Evolutionary conservation across 2,329 filamentous ascomycete species (phyloP), one percentile per base, ranked within the genome.

Genomic region (Alternaria infectoria): DNA sequence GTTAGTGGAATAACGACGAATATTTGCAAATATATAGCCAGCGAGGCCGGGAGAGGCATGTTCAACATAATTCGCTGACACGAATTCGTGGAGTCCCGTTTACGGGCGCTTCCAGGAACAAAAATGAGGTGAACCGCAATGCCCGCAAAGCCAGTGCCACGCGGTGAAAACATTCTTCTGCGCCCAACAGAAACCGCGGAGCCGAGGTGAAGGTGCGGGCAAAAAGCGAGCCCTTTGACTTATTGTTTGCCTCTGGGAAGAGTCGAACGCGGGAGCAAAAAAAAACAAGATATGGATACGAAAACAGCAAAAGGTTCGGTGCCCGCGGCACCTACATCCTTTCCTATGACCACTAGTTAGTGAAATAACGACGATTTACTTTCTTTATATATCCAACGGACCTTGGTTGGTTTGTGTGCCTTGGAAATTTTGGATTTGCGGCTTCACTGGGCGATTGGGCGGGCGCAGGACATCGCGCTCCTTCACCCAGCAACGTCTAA

Each of bases 251-350:
- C 30, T n/a, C 19, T 17, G 5, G 9, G 6, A 17, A n/a, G 52
- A 26, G 44, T 50, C 44, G 52, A 61, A 61, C 32, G 28, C 49
- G 36, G 40, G 26, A 9, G 57, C 26, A 56, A 43, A 32, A 60
- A 32, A 60, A 44, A 36, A 36, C 15, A 4, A 36, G 32, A 36
- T 36, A n/a, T 36, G 32, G 0, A 9, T 36, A 0, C 32, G 32
- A 15, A 36, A 36, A 0, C 32, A 36, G 3, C 32, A 36, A 36
- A 36, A 36, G 32, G 32, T 36, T 36, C 32, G 32, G 32, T 36
- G 32, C 32, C 32, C 32, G 32, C 32, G 32, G 32, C 32, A 36
- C 32, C 32, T 36, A 36, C 32, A 36, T 36, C 32, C 32, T 36
- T 36, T 36, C 28, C 54, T 57, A 8, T 25, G 17, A 9, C 44